Evolutionary conservation across 2,329 filamentous ascomycete species (phyloP).

Genomic region (Stenocarpella maydis): DNA sequence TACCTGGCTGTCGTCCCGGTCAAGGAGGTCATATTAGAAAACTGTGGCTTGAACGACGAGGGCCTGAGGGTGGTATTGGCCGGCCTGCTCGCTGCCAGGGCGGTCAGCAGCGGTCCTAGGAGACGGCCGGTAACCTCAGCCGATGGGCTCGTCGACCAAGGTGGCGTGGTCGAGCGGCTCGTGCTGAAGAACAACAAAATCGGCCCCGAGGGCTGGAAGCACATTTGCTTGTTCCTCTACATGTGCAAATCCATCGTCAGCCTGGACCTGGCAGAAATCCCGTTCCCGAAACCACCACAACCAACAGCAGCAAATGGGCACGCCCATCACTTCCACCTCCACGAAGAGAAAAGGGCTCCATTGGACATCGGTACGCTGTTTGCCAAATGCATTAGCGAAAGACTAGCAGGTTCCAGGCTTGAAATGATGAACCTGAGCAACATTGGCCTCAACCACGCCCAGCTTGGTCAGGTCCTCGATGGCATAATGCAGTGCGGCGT

Average conservation of each 20-base stretch:
- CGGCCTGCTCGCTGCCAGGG: constrained; percentile 82
- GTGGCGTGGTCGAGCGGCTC: constrained; percentile 84
- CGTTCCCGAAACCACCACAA: constrained; percentile 65
- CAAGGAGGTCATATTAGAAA: constrained; percentile 84
- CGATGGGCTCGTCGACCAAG: constrained; percentile 56
- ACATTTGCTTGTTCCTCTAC: constrained; percentile 89
- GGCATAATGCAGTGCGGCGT: constrained; percentile 82
- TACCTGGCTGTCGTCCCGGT: constrained; percentile 94
- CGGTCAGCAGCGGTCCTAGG: constrained; percentile 57
- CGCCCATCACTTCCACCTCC: constrained; percentile 42
- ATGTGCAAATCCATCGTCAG: constrained; percentile 87
- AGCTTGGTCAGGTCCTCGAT: constrained; percentile 81
- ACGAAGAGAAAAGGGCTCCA: constrained; percentile 17
- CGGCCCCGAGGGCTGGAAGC: constrained; percentile 86
- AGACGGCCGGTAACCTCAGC: constrained; percentile 52
- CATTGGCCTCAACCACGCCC: constrained; percentile 74
- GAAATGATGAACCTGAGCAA: constrained; percentile 86
- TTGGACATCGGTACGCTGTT: constrained; percentile 72
- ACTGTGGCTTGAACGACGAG: constrained; percentile 87
- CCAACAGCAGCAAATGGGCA: constrained; percentile 38
- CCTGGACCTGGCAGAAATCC: constrained; percentile 85
- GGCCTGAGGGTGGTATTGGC: constrained; percentile 87
- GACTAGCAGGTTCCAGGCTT: constrained; percentile 77
- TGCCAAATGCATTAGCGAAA: constrained; percentile 77
- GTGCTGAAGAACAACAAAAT: constrained; percentile 94